phyloP scores from a whole-genome alignment of 108 stramenopile species.

The Cylindrotheca closterium region DNA sequence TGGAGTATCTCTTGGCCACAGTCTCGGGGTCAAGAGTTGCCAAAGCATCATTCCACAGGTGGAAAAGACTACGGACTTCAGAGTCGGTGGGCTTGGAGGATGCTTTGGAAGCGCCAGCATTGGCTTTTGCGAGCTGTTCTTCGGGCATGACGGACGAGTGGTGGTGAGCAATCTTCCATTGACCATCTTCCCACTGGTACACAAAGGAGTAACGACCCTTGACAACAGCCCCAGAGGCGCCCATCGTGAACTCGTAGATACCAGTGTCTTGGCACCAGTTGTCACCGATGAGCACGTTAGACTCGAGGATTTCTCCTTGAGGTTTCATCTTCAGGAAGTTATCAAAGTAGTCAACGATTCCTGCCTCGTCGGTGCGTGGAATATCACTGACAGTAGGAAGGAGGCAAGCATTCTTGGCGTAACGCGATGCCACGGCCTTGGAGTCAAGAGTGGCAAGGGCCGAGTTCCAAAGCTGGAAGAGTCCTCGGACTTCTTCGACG shows the following conservation, averaged over 20 bases:
- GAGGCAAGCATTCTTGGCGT: constrained; percentile 38
- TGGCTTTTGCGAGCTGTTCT: too few relatives aligned
- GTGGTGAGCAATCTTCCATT: too few relatives aligned
- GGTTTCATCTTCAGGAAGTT: constrained; percentile 45
- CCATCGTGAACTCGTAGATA: constrained; percentile 46
- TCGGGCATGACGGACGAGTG: constrained; percentile 81
- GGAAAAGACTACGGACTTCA: constrained; percentile 60
- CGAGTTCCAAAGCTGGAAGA: constrained; percentile 48
- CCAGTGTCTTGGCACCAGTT: constrained; percentile 43
- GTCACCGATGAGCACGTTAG: constrained; percentile 15
- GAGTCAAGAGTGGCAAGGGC: too few relatives aligned
- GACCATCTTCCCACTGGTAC: constrained; percentile 63
- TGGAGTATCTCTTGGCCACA: constrained; percentile 53
- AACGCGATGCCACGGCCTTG: constrained; percentile 39
- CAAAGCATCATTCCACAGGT: constrained; percentile 67
- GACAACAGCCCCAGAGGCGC: constrained; percentile 25
- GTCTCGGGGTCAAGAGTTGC: constrained; percentile 54
- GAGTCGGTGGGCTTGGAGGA: too few relatives aligned
- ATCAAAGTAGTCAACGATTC: constrained; percentile 50
- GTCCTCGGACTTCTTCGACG: constrained; percentile 29
- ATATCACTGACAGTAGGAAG: too few relatives aligned
- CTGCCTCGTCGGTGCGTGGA: constrained; percentile 33
- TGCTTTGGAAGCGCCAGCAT: too few relatives aligned
- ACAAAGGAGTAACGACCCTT: constrained; percentile 62
- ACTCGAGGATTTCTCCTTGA: constrained; percentile 39